Evolutionary conservation across 1,284 basidiomycete genomes (phyloP), one percentile per base, ranked within the genome.

Genomic region (Stygiomarasmius scandens): DNA sequence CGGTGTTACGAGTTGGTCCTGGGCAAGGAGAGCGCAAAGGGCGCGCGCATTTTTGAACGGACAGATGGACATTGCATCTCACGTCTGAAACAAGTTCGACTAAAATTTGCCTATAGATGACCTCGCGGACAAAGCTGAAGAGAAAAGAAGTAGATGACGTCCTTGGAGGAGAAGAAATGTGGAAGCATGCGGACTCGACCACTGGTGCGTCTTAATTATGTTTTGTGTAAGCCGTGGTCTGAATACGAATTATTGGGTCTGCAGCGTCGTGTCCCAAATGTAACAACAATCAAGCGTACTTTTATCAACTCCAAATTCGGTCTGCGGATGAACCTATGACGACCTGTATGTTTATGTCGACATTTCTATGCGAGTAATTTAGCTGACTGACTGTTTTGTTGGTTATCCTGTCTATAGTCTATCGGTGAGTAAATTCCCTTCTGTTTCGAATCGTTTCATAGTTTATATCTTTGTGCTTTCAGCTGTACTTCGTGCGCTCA

Each of bases 261-360:
- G 4, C 52, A 92, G 94, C 87, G 19, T 84, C 83, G 19, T 99
- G 96, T 72, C 89, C 90, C 14, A 96, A 95, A 69, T 99, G 96
- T 74, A 95, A 97, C 68, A 82, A 92, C 67, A 83, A 85, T 41
- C 79, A 89, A 56, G 95, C 96, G 6, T 98, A 96, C 75, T 99
- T 93, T 74, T 94, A 96, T 73, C 95, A 98, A 76, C 77, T 98
- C 19, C 96, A 99, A 73, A 99, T 98, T 64, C 80, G 96, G 34
- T 96, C 93, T 66, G 96, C 96, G 0, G 95, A 97, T 71, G 95
- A 97, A 69, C 95, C 95, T 5, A 96, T 95, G 92, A 97, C 95
- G 8, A 97, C 92, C 0, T 97, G 95, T 92, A 80, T 75, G 92
- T 85, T 43, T 49, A 48, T 32, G 5, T 32, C n/a, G n/a, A n/a